Evolutionary conservation across 2,329 filamentous ascomycete genomes (phyloP), one percentile per base, ranked within the genome.

Genomic region (Esteya vermicola): DNA sequence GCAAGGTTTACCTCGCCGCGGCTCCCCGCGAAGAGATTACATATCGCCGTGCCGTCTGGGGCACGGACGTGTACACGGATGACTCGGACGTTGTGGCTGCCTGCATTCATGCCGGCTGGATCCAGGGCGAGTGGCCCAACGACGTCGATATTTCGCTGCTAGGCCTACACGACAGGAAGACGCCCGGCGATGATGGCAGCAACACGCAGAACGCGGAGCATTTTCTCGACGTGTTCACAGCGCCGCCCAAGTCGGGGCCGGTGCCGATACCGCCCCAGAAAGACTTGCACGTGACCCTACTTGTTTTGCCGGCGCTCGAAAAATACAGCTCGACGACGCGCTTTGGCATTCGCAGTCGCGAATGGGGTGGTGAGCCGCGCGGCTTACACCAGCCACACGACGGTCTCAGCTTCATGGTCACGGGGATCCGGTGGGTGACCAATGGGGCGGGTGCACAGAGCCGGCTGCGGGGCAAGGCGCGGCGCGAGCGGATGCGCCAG

Each of bases 51-150:
- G 83, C 84, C 8, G 58, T 98, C 0, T 98, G 89, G 88, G 91
- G 91, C 1, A 91, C 85, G 0, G 88, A 93, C 28, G 72, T 98
- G 7, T 96, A 96, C 55, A 93, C 86, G 0, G 91, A 98, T 50
- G 91, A 98, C 58, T 94, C 86, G 0, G 91, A 98, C 54, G 77
- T 91, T 1, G 72, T 98, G 20, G 89, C 86, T 0, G 88, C 89
- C 3, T 89, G 88, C 44, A 89, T 98, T 34, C 91, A 98, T 56
- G 78, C 79, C 2, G 91, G 91, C 4, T 96, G 86, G 78, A 81
- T 98, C 49, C 78, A 80, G 32, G 89, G 89, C 26, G 85, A 88
- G 51, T 94, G 88, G 81, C 67, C 76, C 5, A 77, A 86, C 7
- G 81, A 85, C 27, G 72, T 91, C 2, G 82, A 91, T 49, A 65